Base-by-base conservation (phyloP, 2,329 filamentous ascomycete species). In the Aureobasidium sp. region DNA sequence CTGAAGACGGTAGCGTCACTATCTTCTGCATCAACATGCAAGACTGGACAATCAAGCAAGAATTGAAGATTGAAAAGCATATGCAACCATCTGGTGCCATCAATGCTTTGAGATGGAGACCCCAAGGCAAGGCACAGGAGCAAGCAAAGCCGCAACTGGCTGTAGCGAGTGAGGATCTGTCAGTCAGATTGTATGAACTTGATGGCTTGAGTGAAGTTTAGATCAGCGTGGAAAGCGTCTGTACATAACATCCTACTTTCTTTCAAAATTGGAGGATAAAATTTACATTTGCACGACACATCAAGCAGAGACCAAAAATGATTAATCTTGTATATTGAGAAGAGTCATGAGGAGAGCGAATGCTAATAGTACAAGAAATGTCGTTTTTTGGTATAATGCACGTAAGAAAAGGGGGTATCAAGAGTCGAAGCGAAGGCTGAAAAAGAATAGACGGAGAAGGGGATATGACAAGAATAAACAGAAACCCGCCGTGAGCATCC, bases 131-230 rank as follows among this genome's bases (percentile, higher is more conserved):
- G 53, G 47, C 34, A 7, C 27, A 43, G 24, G 44, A 48, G 15
- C 5, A 17, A 39, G n/a, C 37, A 12, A 55, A 59, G 0, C 39
- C 26, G 57, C 71, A 74, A 63, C 66, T 76, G 63, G 73, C 73
- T 0, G 70, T 74, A 15, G 73, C 71, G 6, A 75, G 73, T 44
- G 75, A 76, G 37, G 75, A 77, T 65, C 70, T 66, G 5, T 74
- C 72, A 3, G 64, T 76, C 17, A 67, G 74, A 24, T 63, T 77
- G 0, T 74, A 37, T 17, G 27, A 4, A 1, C 46, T 59, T 10
- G 17, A 51, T 6, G 36, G n/a, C 1, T 32, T 50, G 24, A 15
- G 17, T 24, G 55, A 34, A 10, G 39, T 20, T 41, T 34, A 34
- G 39, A 32, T 1, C 20, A 32, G 29, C 29, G 29, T 20, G 20